Evolutionary conservation across 2,329 filamentous ascomycete genomes (phyloP).

Genomic region (Chrysoporthe cubensis): DNA sequence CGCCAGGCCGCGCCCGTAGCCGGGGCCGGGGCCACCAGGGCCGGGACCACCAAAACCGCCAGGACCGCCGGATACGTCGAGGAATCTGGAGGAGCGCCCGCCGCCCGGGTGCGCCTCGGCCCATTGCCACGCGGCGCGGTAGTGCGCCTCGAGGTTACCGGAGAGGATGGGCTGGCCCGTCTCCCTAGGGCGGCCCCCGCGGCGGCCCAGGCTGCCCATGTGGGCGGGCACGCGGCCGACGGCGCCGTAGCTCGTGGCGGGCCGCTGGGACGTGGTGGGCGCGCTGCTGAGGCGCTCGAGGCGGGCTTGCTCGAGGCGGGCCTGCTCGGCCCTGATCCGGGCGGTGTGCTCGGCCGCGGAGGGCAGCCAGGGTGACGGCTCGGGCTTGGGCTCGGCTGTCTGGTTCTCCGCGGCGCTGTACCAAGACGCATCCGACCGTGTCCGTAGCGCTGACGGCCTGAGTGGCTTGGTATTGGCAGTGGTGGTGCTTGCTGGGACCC

Average conservation of each 20-base stretch:
- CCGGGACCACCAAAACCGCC: too few species aligned
- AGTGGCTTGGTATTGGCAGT: constrained; percentile 20
- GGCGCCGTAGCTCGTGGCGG: constrained; percentile 19
- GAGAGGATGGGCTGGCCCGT: constrained; percentile 7
- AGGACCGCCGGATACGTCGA: constrained; percentile 13
- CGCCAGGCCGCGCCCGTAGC: constrained; percentile 3
- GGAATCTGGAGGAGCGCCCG: constrained; percentile 11
- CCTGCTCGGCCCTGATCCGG: constrained; percentile 24
- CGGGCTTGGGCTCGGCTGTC: constrained; percentile 29
- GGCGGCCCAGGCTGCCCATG: background rate
- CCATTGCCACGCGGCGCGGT: constrained; percentile 25
- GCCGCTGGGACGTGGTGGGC: constrained; percentile 17
- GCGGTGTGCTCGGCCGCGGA: constrained; percentile 39
- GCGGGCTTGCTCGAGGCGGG: constrained; percentile 11
- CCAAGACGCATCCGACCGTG: constrained; percentile 9
- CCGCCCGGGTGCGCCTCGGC: constrained; percentile 15
- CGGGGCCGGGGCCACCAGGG: constrained; percentile 3
- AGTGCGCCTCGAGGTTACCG: constrained; percentile 18
- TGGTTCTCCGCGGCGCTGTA: constrained; percentile 4
- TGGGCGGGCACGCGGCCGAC: background rate
- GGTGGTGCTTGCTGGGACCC: constrained; percentile 9
- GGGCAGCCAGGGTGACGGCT: constrained; percentile 42
- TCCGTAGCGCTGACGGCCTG: background rate
- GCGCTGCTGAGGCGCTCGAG: constrained; percentile 8
- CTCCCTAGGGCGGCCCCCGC: background rate